Evolutionary conservation across 1,139 yeast genomes (phyloP).

Genomic region (Geotrichum restrictum): DNA sequence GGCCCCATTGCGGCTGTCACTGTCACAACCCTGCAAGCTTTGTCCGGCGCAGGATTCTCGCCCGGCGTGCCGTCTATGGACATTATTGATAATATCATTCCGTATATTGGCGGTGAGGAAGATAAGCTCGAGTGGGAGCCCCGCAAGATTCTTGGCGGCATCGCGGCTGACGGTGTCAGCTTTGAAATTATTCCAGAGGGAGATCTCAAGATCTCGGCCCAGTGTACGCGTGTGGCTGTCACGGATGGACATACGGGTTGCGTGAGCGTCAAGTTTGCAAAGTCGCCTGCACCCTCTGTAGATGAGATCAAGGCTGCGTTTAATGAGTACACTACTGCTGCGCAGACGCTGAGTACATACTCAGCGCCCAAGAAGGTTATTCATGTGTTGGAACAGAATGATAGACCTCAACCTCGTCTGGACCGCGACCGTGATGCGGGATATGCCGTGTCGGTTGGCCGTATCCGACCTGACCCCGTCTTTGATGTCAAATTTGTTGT

Average conservation of each 20-base stretch:
- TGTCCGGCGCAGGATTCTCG: constrained; percentile 96
- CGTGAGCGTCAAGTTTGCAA: constrained; percentile 77
- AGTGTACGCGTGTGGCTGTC: constrained; percentile 95
- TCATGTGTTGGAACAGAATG: constrained; percentile 83
- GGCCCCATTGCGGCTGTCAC: constrained; percentile 88
- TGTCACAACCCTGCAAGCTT: constrained; percentile 92
- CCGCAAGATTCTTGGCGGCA: constrained; percentile 77
- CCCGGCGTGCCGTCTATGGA: constrained; percentile 98
- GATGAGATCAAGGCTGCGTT: constrained; percentile 72
- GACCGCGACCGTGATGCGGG: constrained; percentile 96
- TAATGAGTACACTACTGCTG: constrained; percentile 78
- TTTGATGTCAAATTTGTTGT: constrained; percentile 95
- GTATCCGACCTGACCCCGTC: constrained; percentile 88
- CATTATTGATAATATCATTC: constrained; percentile 88
- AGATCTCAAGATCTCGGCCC: constrained; percentile 85
- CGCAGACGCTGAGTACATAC: constrained; percentile 67
- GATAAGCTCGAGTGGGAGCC: constrained; percentile 99
- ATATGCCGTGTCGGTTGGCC: constrained; percentile 91
- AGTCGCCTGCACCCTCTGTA: constrained; percentile 77
- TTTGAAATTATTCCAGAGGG: constrained; percentile 62
- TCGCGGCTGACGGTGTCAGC: constrained; percentile 46
- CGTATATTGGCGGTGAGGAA: constrained; percentile 94
- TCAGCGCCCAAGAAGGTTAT: constrained; percentile 93
- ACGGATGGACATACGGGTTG: constrained; percentile 98
- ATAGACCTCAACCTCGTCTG: constrained; percentile 97